Evolutionary conservation across 371 early-diverging fungal genomes (phyloP), one percentile per base, ranked within the genome.

Genomic region (Actinomortierella ambigua): DNA sequence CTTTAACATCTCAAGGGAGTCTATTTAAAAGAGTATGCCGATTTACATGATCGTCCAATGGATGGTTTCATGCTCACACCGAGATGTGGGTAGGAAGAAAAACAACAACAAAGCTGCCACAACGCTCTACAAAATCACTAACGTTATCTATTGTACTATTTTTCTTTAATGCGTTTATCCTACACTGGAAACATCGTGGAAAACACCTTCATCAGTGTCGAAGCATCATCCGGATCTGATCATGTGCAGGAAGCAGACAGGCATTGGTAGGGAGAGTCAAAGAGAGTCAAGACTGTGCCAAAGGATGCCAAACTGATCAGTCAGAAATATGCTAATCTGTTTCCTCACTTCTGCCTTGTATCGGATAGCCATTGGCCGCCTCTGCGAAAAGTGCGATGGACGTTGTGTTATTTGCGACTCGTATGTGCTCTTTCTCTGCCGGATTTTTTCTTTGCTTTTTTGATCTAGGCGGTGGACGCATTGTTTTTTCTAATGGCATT

Each of bases 341-440:
- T 42, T 43, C 20, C 4, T 41, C 41, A 52, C 18, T 55, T 15
- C 22, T 40, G 48, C 5, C 23, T 18, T 23, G 39, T 15, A n/a
- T 14, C 9, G 22, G n/a, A 48, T 67, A 82, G 95, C 96, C 48
- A 93, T 97, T 69, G 98, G 98, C n/a, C 88, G 95, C 57, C 78
- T 96, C 20, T 97, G 98, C 79, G 96, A 96, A 60, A 95, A 93
- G 65, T 89, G 91, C 78, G 98, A 97, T 77, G 98, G 98, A 61
- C 85, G 84, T 76, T 98, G 98, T 69, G 93, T 96, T 27, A 90
- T 98, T 67, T 98, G 98, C 73, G 98, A 97, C 78, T 93, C 94
- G 77, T 92, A 82, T 75, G 68, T 57, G 20, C 9, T 8, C 20
- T 24, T 26, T 50, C 26, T 50, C 4, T 1, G 6, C 18, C 46